Evolutionary conservation across 225 moss, liverwort and hornwort genomes (phyloP), one percentile per base, ranked within the genome.

Genomic region (Polytrichum formosum): DNA sequence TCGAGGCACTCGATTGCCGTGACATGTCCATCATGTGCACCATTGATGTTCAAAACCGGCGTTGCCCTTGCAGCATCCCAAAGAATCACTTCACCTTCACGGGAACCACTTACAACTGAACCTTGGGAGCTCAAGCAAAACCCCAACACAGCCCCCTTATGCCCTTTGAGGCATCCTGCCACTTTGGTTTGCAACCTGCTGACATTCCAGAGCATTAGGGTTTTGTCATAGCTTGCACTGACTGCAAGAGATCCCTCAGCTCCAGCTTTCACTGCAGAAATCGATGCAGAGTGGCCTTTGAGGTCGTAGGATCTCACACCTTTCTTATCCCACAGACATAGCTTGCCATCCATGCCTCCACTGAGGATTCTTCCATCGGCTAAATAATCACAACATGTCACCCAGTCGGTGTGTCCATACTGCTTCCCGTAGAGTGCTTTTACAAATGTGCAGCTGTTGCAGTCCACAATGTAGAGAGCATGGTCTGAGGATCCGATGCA

Each of bases 181-280:
- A 84, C 79, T 59, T 82, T 80, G 0, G 81, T 79, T 13, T 82
- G 79, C 72, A 75, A 68, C 6, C 79, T 64, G 54, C 73, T 83
- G 79, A 92, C 81, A 68, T 98, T 90, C 98, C 98, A 98, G 27
- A 98, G 33, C 80, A 94, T 87, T 66, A 98, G 75, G 55, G 91
- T 92, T 76, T 90, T 91, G 74, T 98, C 98, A 63, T 98, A 98
- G 69, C 98, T 98, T 6, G 98, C 80, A 65, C 98, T 98, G 7
- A 92, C 72, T 29, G 81, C 98, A 65, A 94, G 82, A 27, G 85
- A 83, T 67, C 85, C 84, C 31, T 88, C 87, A 56, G 70, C 82
- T 19, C 91, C 88, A 4, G 82, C 85, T 76, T 84, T 88, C 63
- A 91, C 82, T 26, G 81, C 77, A 20, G 98, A 98, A 69, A 98